Conservation (phyloP, 805 yeast genomes). For the Wickerhamomyces chaumierensis region DNA sequence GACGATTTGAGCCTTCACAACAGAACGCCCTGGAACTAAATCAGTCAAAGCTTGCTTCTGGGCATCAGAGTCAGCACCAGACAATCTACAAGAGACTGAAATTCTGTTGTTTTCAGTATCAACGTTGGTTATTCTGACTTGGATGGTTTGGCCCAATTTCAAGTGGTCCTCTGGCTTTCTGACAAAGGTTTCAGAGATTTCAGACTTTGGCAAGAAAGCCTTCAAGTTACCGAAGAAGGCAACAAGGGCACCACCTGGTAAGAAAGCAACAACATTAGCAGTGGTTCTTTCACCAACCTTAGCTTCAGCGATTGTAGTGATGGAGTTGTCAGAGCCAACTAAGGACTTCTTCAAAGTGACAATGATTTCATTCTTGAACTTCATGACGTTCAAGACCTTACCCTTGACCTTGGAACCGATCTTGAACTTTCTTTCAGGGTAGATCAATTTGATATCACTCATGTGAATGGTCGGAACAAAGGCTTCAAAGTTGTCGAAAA, state of each 20-base stretch:
- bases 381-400: conserved; percentile 46
- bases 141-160: conserved; percentile 74
- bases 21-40: conserved; percentile 48
- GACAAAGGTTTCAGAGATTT: conserved; percentile 84
- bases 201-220: conserved; percentile 79
- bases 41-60: conserved; percentile 36
- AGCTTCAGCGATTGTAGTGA: conserved; percentile 39
- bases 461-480: conserved; percentile 65
- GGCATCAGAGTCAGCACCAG: conserved; percentile 34
- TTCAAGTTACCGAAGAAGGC: conserved; percentile 69
- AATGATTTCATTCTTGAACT: conserved; percentile 34
- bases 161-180: conserved; percentile 67
- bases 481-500: conserved; percentile 62
- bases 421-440: conserved; percentile 89
- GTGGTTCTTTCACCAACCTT: conserved; percentile 43
- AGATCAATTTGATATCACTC: conserved; percentile 71
- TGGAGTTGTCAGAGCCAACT: conserved; percentile 37
- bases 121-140: conserved; percentile 51
- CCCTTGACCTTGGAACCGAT: conserved; percentile 74
- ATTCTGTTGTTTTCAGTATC: conserved; percentile 43
- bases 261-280: conserved; percentile 66
- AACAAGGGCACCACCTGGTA: conserved; percentile 70
- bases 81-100: conserved; percentile 63
- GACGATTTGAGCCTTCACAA: conserved; percentile 47
- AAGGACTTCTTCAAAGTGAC: conserved; percentile 79